Evolutionary conservation across 2,329 filamentous ascomycete species (phyloP).

Genomic region (Aspergillus brasiliensis): DNA sequence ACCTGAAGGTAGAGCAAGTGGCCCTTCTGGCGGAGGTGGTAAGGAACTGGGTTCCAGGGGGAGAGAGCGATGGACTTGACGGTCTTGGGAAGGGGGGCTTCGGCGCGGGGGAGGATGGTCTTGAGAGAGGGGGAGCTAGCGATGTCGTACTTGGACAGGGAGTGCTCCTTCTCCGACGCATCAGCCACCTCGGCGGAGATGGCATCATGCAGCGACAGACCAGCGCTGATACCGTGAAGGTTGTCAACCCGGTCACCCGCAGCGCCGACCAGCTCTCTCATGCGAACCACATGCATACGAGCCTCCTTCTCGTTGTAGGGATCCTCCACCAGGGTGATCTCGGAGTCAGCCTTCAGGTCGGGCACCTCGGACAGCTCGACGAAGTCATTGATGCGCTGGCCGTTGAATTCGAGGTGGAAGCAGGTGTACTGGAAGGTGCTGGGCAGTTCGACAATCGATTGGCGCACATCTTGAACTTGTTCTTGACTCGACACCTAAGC

Average conservation of each 20-base stretch:
- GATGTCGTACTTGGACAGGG: conserved; percentile 76
- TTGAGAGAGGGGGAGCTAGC: conserved; percentile 67
- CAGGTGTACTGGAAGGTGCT: conserved; percentile 96
- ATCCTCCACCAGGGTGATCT: conserved; percentile 83
- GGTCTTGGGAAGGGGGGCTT: conserved; percentile 77
- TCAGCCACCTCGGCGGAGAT: conserved; percentile 56
- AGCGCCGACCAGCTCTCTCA: conserved; percentile 90
- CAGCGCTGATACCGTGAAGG: conserved; percentile 81
- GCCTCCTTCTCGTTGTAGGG: conserved; percentile 99
- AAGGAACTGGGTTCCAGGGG: conserved; percentile 94
- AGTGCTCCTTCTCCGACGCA: conserved; percentile 51
- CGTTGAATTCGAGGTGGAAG: conserved; percentile 93
- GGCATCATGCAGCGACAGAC: conserved; percentile 82
- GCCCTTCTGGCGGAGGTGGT: conserved; percentile 84
- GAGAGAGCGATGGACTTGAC: conserved; percentile 87
- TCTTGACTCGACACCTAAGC: conserved; percentile 83
- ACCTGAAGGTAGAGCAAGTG: conserved; percentile 89
- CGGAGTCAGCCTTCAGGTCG: conserved; percentile 73
- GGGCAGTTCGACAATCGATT: conserved; percentile 92
- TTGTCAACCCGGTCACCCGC: conserved; percentile 85
- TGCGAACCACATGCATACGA: conserved; percentile 86
- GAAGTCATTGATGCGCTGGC: conserved; percentile 91
- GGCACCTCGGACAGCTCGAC: conserved; percentile 87
- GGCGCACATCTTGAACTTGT: conserved; percentile 94
- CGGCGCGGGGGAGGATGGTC: conserved; percentile 68